Evolutionary conservation across 1,284 basidiomycete genomes (phyloP).

Genomic region (Sanghuangporus sanghuang): DNA sequence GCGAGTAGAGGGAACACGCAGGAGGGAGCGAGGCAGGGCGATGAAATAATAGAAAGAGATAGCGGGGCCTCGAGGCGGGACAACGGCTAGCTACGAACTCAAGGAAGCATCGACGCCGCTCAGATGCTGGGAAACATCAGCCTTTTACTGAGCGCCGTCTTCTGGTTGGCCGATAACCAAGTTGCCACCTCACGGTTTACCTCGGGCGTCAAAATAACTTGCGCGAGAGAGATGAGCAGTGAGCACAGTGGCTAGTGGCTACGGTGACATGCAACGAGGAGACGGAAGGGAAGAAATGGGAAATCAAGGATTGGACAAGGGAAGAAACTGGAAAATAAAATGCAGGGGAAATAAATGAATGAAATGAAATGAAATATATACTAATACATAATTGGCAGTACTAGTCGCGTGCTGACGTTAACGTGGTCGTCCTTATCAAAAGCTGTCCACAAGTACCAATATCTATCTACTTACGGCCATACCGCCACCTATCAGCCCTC

Average conservation of each 20-base stretch:
- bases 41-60: slow-evolving; percentile 8
- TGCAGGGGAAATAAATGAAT: background rate
- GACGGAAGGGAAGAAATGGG: background rate
- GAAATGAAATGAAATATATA: too few relatives aligned
- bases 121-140: slow-evolving; percentile 1
- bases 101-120: background rate
- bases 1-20: slow-evolving; percentile 8
- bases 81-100: background rate
- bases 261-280: too few relatives aligned
- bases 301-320: background rate
- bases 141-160: background rate
- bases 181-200: background rate
- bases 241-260: too few relatives aligned
- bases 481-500: background rate
- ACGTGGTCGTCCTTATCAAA: background rate
- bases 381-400: background rate
- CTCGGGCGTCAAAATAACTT: too few relatives aligned
- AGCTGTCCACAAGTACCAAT: background rate
- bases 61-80: slow-evolving; percentile 8
- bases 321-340: background rate
- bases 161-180: slow-evolving; percentile 1
- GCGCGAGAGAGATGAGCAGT: background rate
- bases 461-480: background rate
- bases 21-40: background rate
- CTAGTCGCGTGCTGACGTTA: background rate